Base-by-base conservation (phyloP, 148 eudicot genomes). In the Fallopia convolvulus region DNA sequence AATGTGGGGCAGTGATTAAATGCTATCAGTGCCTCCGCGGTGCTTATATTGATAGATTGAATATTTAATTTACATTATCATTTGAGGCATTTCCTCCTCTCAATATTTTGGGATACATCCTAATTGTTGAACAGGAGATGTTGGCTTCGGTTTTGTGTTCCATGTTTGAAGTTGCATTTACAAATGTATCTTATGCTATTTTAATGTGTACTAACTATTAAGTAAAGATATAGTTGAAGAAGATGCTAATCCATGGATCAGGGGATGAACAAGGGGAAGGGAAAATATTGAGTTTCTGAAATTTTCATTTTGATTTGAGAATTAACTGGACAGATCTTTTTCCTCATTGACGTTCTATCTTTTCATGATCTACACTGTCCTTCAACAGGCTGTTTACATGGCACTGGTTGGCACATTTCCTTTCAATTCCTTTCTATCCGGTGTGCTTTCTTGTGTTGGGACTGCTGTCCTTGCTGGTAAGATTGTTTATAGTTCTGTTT, bases 391-490 rank as follows among this genome's bases (percentile, higher is more conserved):
- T 39, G 86, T 80, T 30, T 90, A 90, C 81, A 84, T 90, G 93
- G 88, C 93, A 53, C 23, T 86, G 48, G 91, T 90, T 78, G 93
- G 93, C 70, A 83, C 93, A 42, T 90, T 88, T 70, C 93, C 93
- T 20, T 90, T 90, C 87, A 90, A 90, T 87, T 90, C 93, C 42
- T 90, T 90, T 68, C 88, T 90, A 48, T 90, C 91, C 3, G 91
- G 91, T 41, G 86, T 90, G 36, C 93, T 90, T 78, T 90, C 93
- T 55, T 88, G 93, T 77, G 82, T 85, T 3, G 93, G 93, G 3
- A 90, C 93, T 15, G 93, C 90, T 18, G 93, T 90, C 61, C 90
- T 90, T 75, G 91, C 91, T 78, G 91, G 91, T 88, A 83, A 82
- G 84, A 79, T 63, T 26, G 39, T 23, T 26, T 26, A 2, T 26